Conservation (phyloP, 441 rosid genomes). For the Mallotus repandus region DNA sequence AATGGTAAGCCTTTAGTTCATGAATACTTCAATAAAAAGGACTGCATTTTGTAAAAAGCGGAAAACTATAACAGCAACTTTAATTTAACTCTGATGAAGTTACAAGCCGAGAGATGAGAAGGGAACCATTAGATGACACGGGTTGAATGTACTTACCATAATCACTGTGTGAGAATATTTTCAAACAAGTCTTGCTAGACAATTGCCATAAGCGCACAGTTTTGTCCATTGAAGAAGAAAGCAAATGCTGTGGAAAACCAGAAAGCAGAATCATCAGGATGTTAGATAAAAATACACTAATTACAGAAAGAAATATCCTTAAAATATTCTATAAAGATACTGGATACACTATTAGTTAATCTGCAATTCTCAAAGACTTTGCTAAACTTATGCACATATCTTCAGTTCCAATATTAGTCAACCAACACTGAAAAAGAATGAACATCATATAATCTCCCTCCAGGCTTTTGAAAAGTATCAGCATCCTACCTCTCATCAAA, state of each 20-base stretch:
- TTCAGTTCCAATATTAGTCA: neutral
- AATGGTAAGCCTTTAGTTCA: neutral
- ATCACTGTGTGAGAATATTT: constrained; percentile 60
- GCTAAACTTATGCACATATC: neutral
- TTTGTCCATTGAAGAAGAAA: constrained; percentile 65
- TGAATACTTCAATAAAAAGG: neutral
- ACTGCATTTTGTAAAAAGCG: neutral
- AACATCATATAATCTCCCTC: neutral
- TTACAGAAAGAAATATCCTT: constrained; percentile 7
- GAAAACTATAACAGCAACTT: neutral
- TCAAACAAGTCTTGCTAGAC: constrained; percentile 51
- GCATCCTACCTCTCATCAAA: neutral
- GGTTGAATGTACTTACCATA: constrained; percentile 50
- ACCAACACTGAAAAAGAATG: neutral
- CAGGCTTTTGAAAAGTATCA: constrained; percentile 4
- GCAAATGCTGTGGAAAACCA: constrained; percentile 35
- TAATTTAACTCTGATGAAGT: neutral
- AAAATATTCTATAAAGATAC: neutral
- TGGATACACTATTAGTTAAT: neutral
- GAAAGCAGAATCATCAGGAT: constrained; percentile 6
- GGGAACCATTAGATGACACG: constrained; percentile 13
- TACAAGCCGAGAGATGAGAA: neutral
- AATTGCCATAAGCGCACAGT: constrained; percentile 74
- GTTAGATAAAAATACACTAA: neutral
- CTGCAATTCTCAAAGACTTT: constrained; percentile 16